Conservation (phyloP, 2,329 filamentous ascomycete species). For the Dactylonectria estremocensis region DNA sequence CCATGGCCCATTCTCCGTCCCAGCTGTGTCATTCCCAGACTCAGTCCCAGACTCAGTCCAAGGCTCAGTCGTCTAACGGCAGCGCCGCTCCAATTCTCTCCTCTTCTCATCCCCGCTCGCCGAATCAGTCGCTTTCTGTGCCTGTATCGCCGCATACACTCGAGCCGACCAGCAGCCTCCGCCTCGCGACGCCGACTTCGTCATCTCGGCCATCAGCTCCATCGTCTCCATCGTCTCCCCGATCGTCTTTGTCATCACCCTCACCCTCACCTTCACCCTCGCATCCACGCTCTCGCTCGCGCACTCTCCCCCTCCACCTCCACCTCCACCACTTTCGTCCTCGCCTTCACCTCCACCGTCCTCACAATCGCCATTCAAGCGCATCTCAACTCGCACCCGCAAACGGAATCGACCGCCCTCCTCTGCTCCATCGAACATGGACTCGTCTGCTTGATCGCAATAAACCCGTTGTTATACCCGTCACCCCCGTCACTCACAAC, state of each 20-base stretch:
- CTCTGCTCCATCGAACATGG: constrained; percentile 54
- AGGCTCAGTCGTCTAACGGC: constrained; percentile 34
- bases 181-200: constrained; percentile 27
- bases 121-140: constrained; percentile 14
- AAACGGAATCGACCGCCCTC: constrained; percentile 19
- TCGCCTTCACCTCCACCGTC: constrained; percentile 33
- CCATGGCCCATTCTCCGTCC: constrained; percentile 46
- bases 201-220: constrained; percentile 28
- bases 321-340: constrained; percentile 31
- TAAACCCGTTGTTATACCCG: constrained; percentile 35
- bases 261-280: constrained; percentile 31
- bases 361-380: constrained; percentile 25
- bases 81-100: constrained; percentile 36
- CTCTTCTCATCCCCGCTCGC: constrained; percentile 10
- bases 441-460: constrained; percentile 54
- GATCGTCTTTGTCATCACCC: constrained; percentile 32
- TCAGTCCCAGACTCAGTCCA: constrained; percentile 33
- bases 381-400: constrained; percentile 17
- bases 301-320: constrained; percentile 23
- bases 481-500: constrained; percentile 32
- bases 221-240: constrained; percentile 29
- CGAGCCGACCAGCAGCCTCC: constrained; percentile 25
- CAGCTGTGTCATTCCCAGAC: constrained; percentile 44
- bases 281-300: constrained; percentile 27
- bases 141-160: constrained; percentile 4